Evolutionary conservation across 306 rosid genomes (phyloP).

Genomic region (Sphenostylis stenocarpa): DNA sequence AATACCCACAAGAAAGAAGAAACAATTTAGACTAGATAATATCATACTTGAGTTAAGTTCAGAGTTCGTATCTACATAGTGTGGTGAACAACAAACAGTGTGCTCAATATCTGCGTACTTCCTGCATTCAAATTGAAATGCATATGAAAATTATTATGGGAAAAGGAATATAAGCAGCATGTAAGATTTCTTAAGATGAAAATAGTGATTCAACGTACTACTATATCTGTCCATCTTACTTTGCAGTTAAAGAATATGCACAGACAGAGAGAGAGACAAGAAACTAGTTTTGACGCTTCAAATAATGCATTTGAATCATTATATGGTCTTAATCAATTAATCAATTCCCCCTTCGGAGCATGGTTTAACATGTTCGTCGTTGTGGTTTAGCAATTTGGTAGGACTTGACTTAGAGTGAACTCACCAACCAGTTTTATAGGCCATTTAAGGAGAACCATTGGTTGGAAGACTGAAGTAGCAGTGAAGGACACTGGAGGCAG

Average conservation of each 20-base stretch:
- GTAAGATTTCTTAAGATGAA: background rate
- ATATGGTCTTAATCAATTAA: background rate
- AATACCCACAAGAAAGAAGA: background rate
- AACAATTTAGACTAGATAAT: background rate
- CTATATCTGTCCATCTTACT: background rate
- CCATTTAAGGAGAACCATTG: background rate
- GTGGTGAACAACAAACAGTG: conserved; percentile 34
- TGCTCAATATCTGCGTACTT: conserved; percentile 57
- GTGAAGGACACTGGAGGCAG: background rate
- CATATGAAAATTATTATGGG: background rate
- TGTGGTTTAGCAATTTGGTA: background rate
- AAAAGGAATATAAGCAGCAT: background rate
- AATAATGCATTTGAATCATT: background rate
- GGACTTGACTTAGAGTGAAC: background rate
- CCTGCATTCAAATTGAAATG: conserved; percentile 45
- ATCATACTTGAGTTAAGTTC: conserved; percentile 53
- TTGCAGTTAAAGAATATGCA: background rate
- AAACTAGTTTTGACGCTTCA: background rate
- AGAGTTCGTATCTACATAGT: conserved; percentile 42
- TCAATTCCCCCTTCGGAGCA: background rate
- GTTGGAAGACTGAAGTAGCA: background rate
- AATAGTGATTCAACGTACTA: background rate
- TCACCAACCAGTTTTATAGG: background rate
- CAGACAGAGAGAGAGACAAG: background rate
- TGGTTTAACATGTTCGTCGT: background rate